Conservation (phyloP, 441 rosid genomes). For the Populus trichocarpa region DNA sequence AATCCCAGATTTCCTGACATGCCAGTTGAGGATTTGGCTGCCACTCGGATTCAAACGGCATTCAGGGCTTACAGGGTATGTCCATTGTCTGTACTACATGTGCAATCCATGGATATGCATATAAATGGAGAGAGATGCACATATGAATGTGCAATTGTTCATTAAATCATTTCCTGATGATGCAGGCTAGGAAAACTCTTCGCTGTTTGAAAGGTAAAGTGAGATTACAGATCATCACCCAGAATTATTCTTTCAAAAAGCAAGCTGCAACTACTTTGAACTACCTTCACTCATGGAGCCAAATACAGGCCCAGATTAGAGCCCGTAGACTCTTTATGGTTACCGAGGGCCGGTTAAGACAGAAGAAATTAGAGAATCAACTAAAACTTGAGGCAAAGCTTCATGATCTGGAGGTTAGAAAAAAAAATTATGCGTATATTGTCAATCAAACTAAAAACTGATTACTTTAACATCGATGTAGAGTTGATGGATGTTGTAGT, state of each 20-base stretch:
- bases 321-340: slow-evolving; percentile 80
- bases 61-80: slow-evolving; percentile 71
- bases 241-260: slow-evolving; percentile 45
- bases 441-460: not conserved
- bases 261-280: slow-evolving; percentile 59
- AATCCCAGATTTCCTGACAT: slow-evolving; percentile 33
- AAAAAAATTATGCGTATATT: not conserved
- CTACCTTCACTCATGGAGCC: slow-evolving; percentile 85
- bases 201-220: slow-evolving; percentile 59
- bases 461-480: not conserved
- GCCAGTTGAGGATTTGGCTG: slow-evolving; percentile 75
- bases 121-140: not conserved
- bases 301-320: slow-evolving; percentile 60
- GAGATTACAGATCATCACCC: slow-evolving; percentile 50
- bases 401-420: slow-evolving; percentile 68
- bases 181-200: slow-evolving; percentile 73
- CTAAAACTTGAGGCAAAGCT: slow-evolving; percentile 89
- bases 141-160: not conserved
- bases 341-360: slow-evolving; percentile 56
- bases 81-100: not conserved
- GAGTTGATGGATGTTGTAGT: not conserved
- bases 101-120: not conserved
- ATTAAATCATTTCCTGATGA: not conserved
- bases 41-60: slow-evolving; percentile 81
- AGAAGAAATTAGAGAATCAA: slow-evolving; percentile 86